These are phyloP conservation scores for Avena insularis DNA, from an alignment of 176 grass and related monocot genomes.

Conservation along the genomic window DNA sequence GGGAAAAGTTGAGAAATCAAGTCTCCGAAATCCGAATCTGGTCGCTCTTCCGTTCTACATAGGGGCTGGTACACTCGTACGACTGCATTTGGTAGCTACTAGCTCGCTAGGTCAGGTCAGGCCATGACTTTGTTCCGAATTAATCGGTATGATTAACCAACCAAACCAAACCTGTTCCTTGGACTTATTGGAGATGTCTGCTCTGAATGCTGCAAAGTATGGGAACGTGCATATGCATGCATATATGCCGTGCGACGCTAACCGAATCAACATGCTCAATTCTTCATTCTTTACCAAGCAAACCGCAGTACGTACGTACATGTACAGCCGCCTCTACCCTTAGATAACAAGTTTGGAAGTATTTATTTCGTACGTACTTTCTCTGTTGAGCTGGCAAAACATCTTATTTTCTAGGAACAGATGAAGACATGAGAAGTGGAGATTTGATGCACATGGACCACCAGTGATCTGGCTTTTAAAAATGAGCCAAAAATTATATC, in stretches of 20 bases:
- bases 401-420: too few relatives aligned
- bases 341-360: background rate
- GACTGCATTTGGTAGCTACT: background rate
- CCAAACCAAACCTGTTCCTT: conserved; percentile 17
- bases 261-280: background rate
- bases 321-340: background rate
- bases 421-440: too few relatives aligned
- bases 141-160: background rate
- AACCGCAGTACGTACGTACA: background rate
- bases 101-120: background rate
- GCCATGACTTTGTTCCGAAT: background rate
- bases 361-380: background rate
- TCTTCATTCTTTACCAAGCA: background rate
- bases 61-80: background rate
- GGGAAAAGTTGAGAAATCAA: background rate
- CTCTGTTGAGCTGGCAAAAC: too few relatives aligned
- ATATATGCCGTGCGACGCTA: background rate
- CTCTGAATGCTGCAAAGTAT: conserved; percentile 24
- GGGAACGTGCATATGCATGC: background rate
- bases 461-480: too few relatives aligned
- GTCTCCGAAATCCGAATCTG: background rate
- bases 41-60: background rate
- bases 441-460: too few relatives aligned
- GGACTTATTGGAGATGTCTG: conserved; percentile 23
- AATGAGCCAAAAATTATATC: too few relatives aligned